phyloP scores from a whole-genome alignment of 148 eudicot genomes.

The Diospyros lotus region DNA sequence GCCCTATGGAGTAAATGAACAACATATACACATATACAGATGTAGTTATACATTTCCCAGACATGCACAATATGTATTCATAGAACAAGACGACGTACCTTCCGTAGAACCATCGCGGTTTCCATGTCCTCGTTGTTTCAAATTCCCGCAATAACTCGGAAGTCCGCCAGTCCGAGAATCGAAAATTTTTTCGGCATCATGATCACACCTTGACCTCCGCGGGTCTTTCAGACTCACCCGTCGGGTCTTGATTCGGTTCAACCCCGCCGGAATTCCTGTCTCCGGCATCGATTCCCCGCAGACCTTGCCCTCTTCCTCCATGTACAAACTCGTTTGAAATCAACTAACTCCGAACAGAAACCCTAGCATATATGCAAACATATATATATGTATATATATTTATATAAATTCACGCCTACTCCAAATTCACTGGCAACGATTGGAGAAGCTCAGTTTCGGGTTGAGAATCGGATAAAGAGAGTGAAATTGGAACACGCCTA shows the following conservation, averaged over 20 bases:
- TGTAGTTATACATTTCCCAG: no score
- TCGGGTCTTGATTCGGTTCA: constrained; percentile 63
- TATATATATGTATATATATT: no score
- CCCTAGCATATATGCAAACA: no score
- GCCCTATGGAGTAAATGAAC: constrained; percentile 27
- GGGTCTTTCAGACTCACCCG: constrained; percentile 18
- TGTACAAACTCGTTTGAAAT: constrained; percentile 4
- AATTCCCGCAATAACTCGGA: constrained; percentile 27
- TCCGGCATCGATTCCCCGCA: constrained; percentile 35
- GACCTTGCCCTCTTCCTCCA: constrained; percentile 28
- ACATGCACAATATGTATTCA: neutral
- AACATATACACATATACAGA: neutral
- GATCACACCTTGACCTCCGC: constrained; percentile 10
- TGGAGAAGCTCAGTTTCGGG: no score
- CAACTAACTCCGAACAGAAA: neutral
- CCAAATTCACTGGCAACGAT: no score
- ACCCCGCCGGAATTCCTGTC: constrained; percentile 45
- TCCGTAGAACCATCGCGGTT: constrained; percentile 24
- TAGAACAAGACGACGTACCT: constrained; percentile 13
- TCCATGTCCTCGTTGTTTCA: constrained; percentile 25
- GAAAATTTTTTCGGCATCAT: constrained; percentile 16
- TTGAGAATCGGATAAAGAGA: no score
- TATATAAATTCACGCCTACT: no score
- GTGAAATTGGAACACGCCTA: no score
- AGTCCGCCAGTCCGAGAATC: constrained; percentile 16